Conservation (phyloP, 257 asterid genomes). For the Petunia axillaris region DNA sequence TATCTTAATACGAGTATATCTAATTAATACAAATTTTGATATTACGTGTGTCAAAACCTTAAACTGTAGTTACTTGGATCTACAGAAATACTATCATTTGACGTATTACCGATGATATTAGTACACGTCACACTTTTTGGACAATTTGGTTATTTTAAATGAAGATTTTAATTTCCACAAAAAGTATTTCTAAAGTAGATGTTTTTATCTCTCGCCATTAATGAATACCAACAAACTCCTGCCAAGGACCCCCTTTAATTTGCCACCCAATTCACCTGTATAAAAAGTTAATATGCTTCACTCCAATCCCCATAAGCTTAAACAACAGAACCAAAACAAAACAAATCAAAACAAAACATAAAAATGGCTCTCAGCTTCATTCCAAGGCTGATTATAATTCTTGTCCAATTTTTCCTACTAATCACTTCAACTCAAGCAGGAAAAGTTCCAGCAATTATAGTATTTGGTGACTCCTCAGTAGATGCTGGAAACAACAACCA, state of each 20-base stretch:
- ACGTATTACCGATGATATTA: too few species aligned
- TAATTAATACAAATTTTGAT: too few species aligned
- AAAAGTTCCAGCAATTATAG: conserved; percentile 77
- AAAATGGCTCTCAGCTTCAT: not conserved
- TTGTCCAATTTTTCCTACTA: not conserved
- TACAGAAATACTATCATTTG: too few species aligned
- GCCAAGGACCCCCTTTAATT: not conserved
- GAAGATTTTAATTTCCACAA: not conserved
- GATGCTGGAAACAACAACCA: conserved; percentile 90
- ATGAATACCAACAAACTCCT: conserved; percentile 24
- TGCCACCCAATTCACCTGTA: conserved; percentile 19
- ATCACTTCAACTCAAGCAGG: conserved; percentile 19
- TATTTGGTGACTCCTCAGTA: conserved; percentile 91
- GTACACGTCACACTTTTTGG: too few species aligned
- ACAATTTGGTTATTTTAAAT: too few species aligned
- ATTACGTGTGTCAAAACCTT: too few species aligned
- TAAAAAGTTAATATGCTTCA: not conserved
- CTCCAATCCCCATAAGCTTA: not conserved
- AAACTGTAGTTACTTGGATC: too few species aligned
- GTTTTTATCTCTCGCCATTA: not conserved
- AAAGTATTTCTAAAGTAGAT: not conserved
- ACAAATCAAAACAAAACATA: not conserved
- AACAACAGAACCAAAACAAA: too few species aligned
- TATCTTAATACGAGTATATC: too few species aligned
- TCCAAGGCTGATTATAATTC: not conserved